Conservation (phyloP, 2,329 filamentous ascomycete species). For the Apiospora marii region DNA sequence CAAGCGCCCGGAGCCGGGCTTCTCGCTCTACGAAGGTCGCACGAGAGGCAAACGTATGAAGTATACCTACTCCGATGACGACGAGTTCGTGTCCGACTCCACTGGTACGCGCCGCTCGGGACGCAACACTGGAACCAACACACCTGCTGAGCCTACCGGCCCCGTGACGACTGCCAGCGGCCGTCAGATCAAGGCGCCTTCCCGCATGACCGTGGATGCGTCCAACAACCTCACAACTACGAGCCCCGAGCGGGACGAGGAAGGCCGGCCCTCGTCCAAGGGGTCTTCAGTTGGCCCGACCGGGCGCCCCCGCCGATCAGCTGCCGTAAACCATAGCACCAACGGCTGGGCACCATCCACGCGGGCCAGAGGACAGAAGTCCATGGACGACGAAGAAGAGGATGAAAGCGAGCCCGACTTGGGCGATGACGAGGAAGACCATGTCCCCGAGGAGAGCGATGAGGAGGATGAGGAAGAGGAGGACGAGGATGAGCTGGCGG, state of each 20-base stretch:
- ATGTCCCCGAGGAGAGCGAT: slow-evolving; percentile 67
- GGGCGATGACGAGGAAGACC: slow-evolving; percentile 74
- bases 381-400: slow-evolving; percentile 58
- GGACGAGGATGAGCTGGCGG: slow-evolving; percentile 48
- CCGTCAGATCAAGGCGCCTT: slow-evolving; percentile 78
- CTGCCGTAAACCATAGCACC: slow-evolving; percentile 56
- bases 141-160: slow-evolving; percentile 71
- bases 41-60: slow-evolving; percentile 96
- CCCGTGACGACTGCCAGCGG: slow-evolving; percentile 82
- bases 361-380: slow-evolving; percentile 61
- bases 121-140: slow-evolving; percentile 77
- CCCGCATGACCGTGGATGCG: slow-evolving; percentile 69
- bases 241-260: slow-evolving; percentile 40
- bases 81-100: slow-evolving; percentile 73
- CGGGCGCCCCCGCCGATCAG: slow-evolving; percentile 60
- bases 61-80: slow-evolving; percentile 94
- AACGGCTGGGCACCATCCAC: slow-evolving; percentile 55
- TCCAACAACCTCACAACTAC: slow-evolving; percentile 57
- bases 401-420: slow-evolving; percentile 51
- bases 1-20: slow-evolving; percentile 84
- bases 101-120: slow-evolving; percentile 69
- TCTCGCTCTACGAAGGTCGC: slow-evolving; percentile 93
- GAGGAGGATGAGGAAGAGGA: slow-evolving; percentile 62
- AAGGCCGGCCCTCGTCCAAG: slow-evolving; percentile 41
- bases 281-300: slow-evolving; percentile 51